Base-by-base conservation (phyloP, 2,329 filamentous ascomycete genomes). In the Thelonectria blattea region DNA sequence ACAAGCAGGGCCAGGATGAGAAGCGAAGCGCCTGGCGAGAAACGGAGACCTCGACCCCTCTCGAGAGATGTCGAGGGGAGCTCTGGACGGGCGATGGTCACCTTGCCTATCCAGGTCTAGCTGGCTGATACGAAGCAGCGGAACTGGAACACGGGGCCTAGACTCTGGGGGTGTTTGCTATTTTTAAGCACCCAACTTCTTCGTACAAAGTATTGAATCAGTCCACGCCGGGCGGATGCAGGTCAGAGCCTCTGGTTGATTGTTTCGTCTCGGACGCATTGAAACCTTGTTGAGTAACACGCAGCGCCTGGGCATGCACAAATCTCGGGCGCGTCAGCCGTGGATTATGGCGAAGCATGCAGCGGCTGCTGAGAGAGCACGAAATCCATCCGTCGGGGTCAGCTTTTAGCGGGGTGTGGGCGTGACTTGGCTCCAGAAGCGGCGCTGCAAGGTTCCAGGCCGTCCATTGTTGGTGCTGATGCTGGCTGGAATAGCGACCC, bases 31-130 rank as follows among this genome's bases (percentile, higher is more conserved):
- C 27, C 24, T 34, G 45, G 41, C 24, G 34, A 50, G 45, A 39
- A 42, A 24, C 24, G 53, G 32, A 56, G 27, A 9, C 27, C 2
- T 56, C 43, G 17, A 47, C 27, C 5, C 27, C 27, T 30, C 27
- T 7, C 32, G 32, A n/a, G 45, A 56, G 18, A 14, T 22, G 20
- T 46, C 37, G 53, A 42, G 34, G 53, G 37, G 54, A 49, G 54
- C 39, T 37, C 46, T 56, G 54, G 32, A 56, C 49, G 50, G 47
- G 46, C 27, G 47, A 51, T 51, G 54, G 54, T 46, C 43, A 56
- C 37, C 54, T 56, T 50, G 54, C 54, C 54, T 45, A 50, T 56
- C 54, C 30, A 22, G 54, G 54, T 14, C 46, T 56, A 56, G 53
- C 24, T 12, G 22, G 10, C 24, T 42, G 37, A 49, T 47, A 56